Evolutionary conservation across 176 grass and related monocot genomes (phyloP), one percentile per base, ranked within the genome.

Genomic region (Rhynchospora breviuscula): DNA sequence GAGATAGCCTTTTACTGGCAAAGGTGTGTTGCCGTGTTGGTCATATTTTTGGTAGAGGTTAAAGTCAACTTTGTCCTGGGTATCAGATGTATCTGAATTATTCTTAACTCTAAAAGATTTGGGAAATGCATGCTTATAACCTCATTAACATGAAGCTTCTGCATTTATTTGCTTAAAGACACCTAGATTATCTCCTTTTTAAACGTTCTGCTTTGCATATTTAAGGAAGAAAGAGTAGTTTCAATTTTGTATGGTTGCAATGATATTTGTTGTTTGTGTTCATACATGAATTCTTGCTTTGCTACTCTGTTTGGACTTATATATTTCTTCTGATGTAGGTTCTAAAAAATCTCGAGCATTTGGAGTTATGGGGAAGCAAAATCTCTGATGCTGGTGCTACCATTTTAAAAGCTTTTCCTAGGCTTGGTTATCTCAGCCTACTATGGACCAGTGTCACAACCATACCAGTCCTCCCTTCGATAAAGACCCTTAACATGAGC

Each of bases 361-460:
- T 98, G 88, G 92, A 98, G 87, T 67, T 98, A 83, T 95, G 95
- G 95, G 91, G 93, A 79, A 95, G 89, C 85, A 84, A 87, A 88
- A 86, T 85, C 75, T 86, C 89, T 59, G 88, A 93, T 54, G 78
- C 83, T 58, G 95, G 95, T 88, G 89, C 88, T 85, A 79, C 79
- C 59, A 35, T 81, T 45, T 87, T 98, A 67, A 63, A 85, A 23
- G 72, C 35, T 10, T 98, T 93, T 89, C 82, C 86, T 85, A 84
- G 63, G 64, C 88, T 98, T 80, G 84, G 69, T 43, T 98, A 88
- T 82, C 63, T 98, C 63, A 98, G 91, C 91, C 75, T 98, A 69
- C 85, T 86, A 43, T 98, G 89, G 92, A 98, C 95, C 64, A 49
- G 62, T 78, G 86, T 98, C 57, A 91, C 88, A 81, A 22, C 40